Evolutionary conservation across 495 filamentous ascomycete species (phyloP), one percentile per base, ranked within the genome.

Genomic region (Pyronema omphalodes): DNA sequence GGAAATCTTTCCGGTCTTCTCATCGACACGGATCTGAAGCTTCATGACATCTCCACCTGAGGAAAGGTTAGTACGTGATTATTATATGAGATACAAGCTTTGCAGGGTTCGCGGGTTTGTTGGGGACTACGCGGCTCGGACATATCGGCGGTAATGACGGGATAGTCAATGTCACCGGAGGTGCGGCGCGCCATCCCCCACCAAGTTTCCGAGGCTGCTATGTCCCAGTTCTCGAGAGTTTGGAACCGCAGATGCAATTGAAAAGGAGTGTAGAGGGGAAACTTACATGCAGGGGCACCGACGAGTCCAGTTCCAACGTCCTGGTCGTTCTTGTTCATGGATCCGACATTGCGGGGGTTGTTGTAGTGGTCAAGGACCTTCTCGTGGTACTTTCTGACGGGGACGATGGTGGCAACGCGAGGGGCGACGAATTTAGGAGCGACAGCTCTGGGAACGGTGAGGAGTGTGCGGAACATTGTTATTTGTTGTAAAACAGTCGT

Each of bases 281-380:
- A 17, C 44, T 46, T 55, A 66, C 63, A 77, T 14, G 83, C 84
- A 46, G 88, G 88, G n/a, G 91, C 91, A 52, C 91, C 91, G 46
- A 98, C 93, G 44, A 99, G 81, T 5, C 93, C 93, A 6, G 93
- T 95, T 56, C 91, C 93, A n/a, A 99, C 88, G 54, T 91, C 84
- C 44, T 70, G 67, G 62, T 89, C 85, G 52, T 77, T 79, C 72
- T 93, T 93, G 62, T 80, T 71, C 75, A 99, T 81, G 47, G 85
- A 88, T 36, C 93, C 93, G 57, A 96, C 91, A 69, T 96, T 95
- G 44, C 89, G 83, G 41, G 89, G 89, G 59, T 79, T 80, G 64
- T 78, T 83, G 73, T 96, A 96, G 74, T 96, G 91, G 66, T 96
- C 89, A 52, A 96, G 76, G 60, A 96, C 59, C 65, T 51, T 29